These are phyloP conservation scores for Eucalyptus grandis DNA, from an alignment of 345 rosid species.

Conservation along the genomic window DNA sequence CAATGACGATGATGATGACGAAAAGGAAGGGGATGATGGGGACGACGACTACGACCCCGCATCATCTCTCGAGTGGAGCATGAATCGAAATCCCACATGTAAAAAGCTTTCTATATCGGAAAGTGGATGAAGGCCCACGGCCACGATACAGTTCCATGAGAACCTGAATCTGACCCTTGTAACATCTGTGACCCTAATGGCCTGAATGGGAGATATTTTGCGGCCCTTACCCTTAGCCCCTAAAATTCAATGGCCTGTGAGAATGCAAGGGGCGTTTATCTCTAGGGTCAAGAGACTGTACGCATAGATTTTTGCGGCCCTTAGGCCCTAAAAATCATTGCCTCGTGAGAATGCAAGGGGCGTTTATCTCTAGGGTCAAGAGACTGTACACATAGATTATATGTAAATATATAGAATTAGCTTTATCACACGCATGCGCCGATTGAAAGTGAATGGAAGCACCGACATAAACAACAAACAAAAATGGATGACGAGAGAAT, in stretches of 20 bases:
- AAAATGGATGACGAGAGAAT: neutral
- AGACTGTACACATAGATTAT: neutral
- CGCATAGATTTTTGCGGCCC: neutral
- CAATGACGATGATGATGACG: neutral
- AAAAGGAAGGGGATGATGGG: neutral
- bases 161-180: neutral
- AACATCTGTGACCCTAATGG: neutral
- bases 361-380: neutral
- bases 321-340: neutral
- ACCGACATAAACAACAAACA: neutral
- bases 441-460: neutral
- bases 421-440: neutral
- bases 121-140: neutral
- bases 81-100: neutral
- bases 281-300: neutral
- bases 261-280: neutral
- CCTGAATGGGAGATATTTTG: neutral
- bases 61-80: neutral
- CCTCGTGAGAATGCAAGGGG: neutral
- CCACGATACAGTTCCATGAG: neutral
- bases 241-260: neutral
- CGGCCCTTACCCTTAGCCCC: neutral
- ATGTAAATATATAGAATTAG: neutral
- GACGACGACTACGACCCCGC: too few species aligned
- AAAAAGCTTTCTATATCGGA: neutral